Evolutionary conservation across 148 eudicot genomes (phyloP).

Genomic region (Silene latifolia): DNA sequence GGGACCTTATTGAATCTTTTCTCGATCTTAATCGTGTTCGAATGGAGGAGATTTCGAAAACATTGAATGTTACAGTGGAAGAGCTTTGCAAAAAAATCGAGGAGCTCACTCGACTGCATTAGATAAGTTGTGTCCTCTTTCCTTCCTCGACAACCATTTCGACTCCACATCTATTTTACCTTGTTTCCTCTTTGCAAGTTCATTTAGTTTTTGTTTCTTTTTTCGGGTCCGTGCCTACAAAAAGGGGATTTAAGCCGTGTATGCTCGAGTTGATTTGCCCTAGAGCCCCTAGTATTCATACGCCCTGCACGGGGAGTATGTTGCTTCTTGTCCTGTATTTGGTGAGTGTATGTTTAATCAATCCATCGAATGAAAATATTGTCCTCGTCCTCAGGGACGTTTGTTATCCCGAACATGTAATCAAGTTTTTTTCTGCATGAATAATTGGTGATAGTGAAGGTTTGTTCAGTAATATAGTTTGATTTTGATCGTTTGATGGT

Average conservation of each 20-base stretch:
- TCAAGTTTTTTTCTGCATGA: neutral
- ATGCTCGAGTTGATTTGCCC: too few species aligned
- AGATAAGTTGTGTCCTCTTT: neutral
- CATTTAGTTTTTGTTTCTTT: neutral
- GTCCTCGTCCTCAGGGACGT: too few species aligned
- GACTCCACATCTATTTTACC: neutral
- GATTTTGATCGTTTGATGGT: too few species aligned
- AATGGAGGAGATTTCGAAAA: conserved; percentile 80
- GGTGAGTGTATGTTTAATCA: neutral
- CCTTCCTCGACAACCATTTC: too few species aligned
- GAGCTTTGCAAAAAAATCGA: conserved; percentile 94
- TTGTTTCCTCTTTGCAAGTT: neutral
- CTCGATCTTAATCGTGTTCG: conserved; percentile 71
- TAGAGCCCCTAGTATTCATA: neutral
- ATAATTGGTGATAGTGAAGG: neutral
- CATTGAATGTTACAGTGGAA: conserved; percentile 72
- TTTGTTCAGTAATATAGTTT: too few species aligned
- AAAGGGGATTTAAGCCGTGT: neutral
- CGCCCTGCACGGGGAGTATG: neutral
- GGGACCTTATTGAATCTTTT: conserved; percentile 91
- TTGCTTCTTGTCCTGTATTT: neutral
- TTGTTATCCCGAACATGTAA: too few species aligned
- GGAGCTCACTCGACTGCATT: conserved; percentile 88
- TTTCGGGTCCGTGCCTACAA: neutral
- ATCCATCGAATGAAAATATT: neutral